Base-by-base conservation (phyloP, 768 basidiomycete species). In the Phaffia tasmanica region DNA sequence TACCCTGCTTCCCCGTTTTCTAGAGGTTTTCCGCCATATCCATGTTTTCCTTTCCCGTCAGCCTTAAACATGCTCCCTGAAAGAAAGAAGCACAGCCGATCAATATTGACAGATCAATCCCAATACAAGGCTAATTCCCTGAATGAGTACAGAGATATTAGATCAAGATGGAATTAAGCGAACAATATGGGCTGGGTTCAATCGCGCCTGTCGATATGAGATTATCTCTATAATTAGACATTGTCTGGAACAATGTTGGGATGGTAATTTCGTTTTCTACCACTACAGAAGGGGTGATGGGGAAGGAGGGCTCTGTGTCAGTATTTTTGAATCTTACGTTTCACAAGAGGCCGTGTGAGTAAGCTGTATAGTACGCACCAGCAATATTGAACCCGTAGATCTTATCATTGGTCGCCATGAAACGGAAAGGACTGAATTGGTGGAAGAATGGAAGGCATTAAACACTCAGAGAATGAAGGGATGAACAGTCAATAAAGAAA, bases 331-430 rank as follows among this genome's bases (percentile, higher is more conserved):
- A 4, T 11, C 35, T 11, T 42, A 4, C 11, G 35, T 4, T 42
- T 42, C 35, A 42, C 11, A 42, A 42, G 11, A 42, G 35, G 11
- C 35, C 4, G 11, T 11, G 35, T 42, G 35, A 42, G 11, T 5
- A 5, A 42, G 6, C 35, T 42, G 53, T 9, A 15, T 16, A 54
- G 53, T 9, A 54, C 53, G n/a, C 53, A 54, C 53, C 53, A 30
- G 65, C 65, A 23, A 66, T 66, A 53, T 66, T 66, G 49, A 59
- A 66, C 3, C 65, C 65, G 57, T 66, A 66, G 29, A 66, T 18
- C 58, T 66, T 66, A 57, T 61, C 23, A 48, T 66, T 66, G 48
- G 59, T 51, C 18, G 59, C 57, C 46, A 66, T 49, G 50, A 53
- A 66, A 19, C 65, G 65, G 57, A 66, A 66, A 8, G 65, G 65